phyloP scores from a whole-genome alignment of 1,139 yeast genomes.

The Blastobotrys capitulatus region DNA sequence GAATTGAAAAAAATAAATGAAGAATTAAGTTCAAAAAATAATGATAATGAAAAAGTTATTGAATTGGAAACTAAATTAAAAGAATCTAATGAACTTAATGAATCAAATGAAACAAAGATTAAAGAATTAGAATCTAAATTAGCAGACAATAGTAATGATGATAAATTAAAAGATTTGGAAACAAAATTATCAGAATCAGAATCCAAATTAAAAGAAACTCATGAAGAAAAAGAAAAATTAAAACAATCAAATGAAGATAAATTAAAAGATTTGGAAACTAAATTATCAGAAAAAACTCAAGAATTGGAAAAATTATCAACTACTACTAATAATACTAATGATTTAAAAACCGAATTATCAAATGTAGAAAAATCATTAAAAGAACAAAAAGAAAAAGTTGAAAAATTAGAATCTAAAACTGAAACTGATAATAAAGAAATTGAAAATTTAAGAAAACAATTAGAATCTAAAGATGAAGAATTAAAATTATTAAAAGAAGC shows the following conservation, averaged over 20 bases:
- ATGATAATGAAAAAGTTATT: not conserved
- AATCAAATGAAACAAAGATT: not conserved
- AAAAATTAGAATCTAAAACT: conserved; percentile 7
- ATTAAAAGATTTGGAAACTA: not conserved
- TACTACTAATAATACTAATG: conserved; percentile 6
- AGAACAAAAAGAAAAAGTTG: not conserved
- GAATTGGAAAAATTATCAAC: not conserved
- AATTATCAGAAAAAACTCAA: not conserved
- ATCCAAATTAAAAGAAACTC: too few species aligned
- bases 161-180: not conserved
- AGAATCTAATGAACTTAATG: not conserved
- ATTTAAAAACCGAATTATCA: conserved; percentile 20
- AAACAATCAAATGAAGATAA: too few species aligned
- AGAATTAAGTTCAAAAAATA: not conserved
- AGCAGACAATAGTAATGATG: not conserved
- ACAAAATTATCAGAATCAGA: not conserved
- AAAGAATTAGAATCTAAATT: conserved; percentile 3
- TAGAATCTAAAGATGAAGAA: not conserved
- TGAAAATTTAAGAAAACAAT: conserved; percentile 11
- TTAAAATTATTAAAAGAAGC: not conserved
- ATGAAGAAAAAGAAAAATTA: too few species aligned
- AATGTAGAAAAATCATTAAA: conserved; percentile 2
- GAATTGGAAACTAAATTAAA: not conserved
- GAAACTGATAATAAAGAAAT: conserved; percentile 8
- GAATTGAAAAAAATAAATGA: conserved; percentile 5